Evolutionary conservation across 345 rosid genomes (phyloP), one percentile per base, ranked within the genome.

Genomic region (Schrenkiella parvula): DNA sequence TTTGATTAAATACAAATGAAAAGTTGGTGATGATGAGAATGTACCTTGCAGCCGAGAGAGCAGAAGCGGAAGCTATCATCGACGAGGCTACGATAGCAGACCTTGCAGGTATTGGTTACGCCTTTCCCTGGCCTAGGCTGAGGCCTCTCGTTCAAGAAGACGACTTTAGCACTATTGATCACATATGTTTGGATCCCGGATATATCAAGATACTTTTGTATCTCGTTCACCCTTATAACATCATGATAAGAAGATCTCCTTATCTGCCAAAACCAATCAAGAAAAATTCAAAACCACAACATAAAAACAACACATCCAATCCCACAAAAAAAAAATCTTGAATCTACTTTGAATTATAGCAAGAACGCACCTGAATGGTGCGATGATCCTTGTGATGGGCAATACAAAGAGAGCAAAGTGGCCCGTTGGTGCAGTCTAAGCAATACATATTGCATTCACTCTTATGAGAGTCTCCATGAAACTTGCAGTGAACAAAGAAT

Each of bases 1-100:
- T 46, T 54, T 32, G 62, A 15, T 9, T 23, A 46, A 13, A 18
- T 17, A 4, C 7, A 32, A n/a, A 52, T 5, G 50, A 65, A 42
- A 64, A 42, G 71, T 58, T 55, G 34, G 39, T 39, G 64, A 66
- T 9, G n/a, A 9, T 55, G 41, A 42, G 14, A 64, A 11, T 50
- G 58, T 78, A 92, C 99, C 99, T 95, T 95, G 87, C 99, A 95
- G 41, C 97, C 98, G 47, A 92, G 96, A 26, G 99, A 95, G 92
- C 99, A 95, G 81, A 92, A 95, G 32, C 84, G 78, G 89, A 89
- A 95, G 70, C 92, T 87, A 71, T 95, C 99, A 74, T 95, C 99
- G 2, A 92, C 93, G 29, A 95, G 98, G 82, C 89, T 87, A 31
- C 99, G 97, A 15, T 90, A 86, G 29, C 99, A 92, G 78, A 87